Evolutionary conservation across 306 rosid genomes (phyloP), one percentile per base, ranked within the genome.

Genomic region (Arachis hypogaea): DNA sequence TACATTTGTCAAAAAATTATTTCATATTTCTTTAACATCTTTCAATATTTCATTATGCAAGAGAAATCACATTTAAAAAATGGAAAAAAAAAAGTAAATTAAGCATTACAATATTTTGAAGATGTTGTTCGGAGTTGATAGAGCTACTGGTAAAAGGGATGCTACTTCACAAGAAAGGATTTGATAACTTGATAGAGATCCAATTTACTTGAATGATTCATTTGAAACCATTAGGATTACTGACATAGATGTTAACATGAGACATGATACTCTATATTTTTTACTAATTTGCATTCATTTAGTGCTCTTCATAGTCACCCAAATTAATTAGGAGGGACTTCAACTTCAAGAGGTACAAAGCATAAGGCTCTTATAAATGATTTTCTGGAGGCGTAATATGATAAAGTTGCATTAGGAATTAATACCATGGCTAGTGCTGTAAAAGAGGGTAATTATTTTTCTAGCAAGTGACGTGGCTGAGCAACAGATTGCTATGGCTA

Each of bases 81-180:
- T 45, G 59, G 49, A 59, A 59, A 41, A 11, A 59, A 5, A 43
- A 71, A 30, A 22, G 29, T 16, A n/a, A n/a, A n/a, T 71, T n/a
- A 71, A 59, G 76, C 30, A 71, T 42, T 46, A 46, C 58, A 59
- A 59, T 7, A 63, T 1, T 10, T 18, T 63, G 40, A 63, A 18
- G 1, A 9, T 43, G 52, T 9, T 43, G 28, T 71, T 59, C 44
- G 36, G 18, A 6, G 28, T 0, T 44, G 36, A 71, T 3, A 58
- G 38, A 12, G 76, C 18, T 2, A 44, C 9, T 2, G 16, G 59
- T 6, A 45, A 30, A 29, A 1, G 4, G 2, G 18, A 7, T 0
- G 6, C 9, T 12, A 59, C 38, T 12, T 3, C 68, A 8, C 45
- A n/a, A 18, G 47, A 71, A 0, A 44, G 33, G 44, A 0, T 2